These are phyloP conservation scores for Pisolithus orientalis DNA, from an alignment of 768 basidiomycete species.

Conservation along the genomic window DNA sequence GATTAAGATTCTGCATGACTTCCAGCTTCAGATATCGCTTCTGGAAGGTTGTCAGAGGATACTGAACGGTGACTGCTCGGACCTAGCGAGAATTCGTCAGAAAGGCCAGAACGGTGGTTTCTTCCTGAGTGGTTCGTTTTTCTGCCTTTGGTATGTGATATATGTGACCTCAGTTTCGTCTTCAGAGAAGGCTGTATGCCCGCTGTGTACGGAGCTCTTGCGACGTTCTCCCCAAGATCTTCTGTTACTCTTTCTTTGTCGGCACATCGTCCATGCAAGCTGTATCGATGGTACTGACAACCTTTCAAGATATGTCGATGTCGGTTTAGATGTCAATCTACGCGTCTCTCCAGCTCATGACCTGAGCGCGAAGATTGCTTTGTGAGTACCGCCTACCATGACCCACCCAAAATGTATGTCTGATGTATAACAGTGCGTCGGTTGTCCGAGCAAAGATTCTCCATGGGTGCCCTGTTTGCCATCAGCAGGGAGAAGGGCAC, in stretches of 20 bases:
- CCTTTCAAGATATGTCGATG: slow-evolving; percentile 57
- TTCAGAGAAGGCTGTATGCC: slow-evolving; percentile 59
- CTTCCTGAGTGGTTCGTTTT: slow-evolving; percentile 61
- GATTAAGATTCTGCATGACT: slow-evolving; percentile 96
- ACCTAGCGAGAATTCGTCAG: slow-evolving; percentile 63
- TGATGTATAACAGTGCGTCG: slow-evolving; percentile 47
- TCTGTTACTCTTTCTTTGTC: slow-evolving; percentile 77
- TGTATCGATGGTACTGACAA: slow-evolving; percentile 67
- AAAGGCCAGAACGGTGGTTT: slow-evolving; percentile 76
- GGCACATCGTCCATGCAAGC: slow-evolving; percentile 78
- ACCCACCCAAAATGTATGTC: background rate
- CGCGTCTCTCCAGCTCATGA: slow-evolving; percentile 34
- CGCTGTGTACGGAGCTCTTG: slow-evolving; percentile 56
- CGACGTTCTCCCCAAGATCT: slow-evolving; percentile 54
- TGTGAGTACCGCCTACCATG: slow-evolving; percentile 40
- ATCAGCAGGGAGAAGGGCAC: slow-evolving; percentile 48
- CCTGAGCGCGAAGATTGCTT: slow-evolving; percentile 70
- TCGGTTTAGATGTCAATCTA: slow-evolving; percentile 35
- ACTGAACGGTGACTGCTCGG: slow-evolving; percentile 73
- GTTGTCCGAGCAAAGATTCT: slow-evolving; percentile 57
- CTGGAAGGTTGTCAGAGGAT: slow-evolving; percentile 90
- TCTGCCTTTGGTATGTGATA: background rate
- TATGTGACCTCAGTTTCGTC: background rate
- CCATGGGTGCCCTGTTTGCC: slow-evolving; percentile 77
- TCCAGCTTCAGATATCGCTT: slow-evolving; percentile 88